These are phyloP conservation scores for Vitis rupestris DNA, from an alignment of 164 flowering plant genomes.

Conservation along the genomic window DNA sequence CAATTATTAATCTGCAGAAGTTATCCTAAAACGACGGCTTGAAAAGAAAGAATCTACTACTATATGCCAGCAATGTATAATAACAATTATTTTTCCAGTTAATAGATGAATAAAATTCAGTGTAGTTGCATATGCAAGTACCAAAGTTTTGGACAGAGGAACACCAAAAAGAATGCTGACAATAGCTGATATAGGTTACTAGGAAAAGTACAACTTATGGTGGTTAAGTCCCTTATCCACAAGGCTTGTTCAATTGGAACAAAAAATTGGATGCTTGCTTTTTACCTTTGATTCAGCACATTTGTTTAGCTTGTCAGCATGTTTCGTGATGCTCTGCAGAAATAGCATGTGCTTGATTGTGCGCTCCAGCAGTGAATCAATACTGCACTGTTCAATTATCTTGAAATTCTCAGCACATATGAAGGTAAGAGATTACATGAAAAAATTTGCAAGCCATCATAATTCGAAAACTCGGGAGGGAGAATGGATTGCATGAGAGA, in stretches of 20 bases:
- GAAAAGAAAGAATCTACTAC: background rate
- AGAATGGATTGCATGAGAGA: background rate
- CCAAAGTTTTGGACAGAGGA: background rate
- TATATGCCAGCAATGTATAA: background rate
- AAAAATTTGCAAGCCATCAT: background rate
- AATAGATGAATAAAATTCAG: background rate
- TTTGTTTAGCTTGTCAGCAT: slow-evolving; percentile 62
- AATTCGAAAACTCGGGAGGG: background rate
- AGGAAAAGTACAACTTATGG: background rate
- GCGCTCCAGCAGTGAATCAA: slow-evolving; percentile 81
- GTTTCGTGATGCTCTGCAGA: slow-evolving; percentile 62
- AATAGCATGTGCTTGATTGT: slow-evolving; percentile 84
- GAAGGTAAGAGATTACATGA: background rate
- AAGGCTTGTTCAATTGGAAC: background rate
- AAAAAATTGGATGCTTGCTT: background rate
- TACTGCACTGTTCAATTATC: slow-evolving; percentile 66
- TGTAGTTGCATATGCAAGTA: background rate
- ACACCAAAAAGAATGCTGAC: background rate
- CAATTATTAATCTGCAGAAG: background rate
- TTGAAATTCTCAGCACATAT: slow-evolving; percentile 16
- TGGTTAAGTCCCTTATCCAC: background rate
- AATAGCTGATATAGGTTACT: background rate
- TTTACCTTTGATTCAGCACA: slow-evolving; percentile 56
- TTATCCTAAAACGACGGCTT: background rate
- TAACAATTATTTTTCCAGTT: background rate